These are phyloP conservation scores for Manihot esculenta DNA, from an alignment of 441 rosid genomes.

Conservation along the genomic window DNA sequence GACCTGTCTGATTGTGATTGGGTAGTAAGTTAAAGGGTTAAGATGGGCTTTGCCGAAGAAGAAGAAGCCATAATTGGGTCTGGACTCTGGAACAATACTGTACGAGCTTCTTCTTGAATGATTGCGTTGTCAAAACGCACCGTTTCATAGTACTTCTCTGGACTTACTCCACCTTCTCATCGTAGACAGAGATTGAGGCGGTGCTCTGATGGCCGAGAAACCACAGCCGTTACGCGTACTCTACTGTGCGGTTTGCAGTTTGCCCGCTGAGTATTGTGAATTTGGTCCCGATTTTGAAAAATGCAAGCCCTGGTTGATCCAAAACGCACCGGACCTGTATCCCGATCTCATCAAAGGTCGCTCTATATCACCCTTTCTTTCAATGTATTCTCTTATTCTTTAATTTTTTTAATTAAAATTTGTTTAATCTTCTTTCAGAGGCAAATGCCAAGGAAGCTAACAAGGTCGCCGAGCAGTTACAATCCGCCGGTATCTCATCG, in stretches of 20 bases:
- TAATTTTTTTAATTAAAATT: background rate
- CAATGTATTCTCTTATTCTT: no score
- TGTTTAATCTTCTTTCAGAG: conserved; percentile 25
- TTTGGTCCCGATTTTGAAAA: conserved; percentile 89
- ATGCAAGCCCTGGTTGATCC: conserved; percentile 91
- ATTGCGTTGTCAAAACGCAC: conserved; percentile 19
- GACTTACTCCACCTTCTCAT: background rate
- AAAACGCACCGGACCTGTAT: conserved; percentile 78
- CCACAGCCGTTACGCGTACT: conserved; percentile 73
- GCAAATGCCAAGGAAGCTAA: conserved; percentile 45
- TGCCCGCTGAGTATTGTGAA: conserved; percentile 91
- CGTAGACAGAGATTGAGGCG: background rate
- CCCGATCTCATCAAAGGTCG: conserved; percentile 77
- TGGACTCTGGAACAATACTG: no score
- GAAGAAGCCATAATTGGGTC: no score
- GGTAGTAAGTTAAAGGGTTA: no score
- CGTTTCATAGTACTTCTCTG: background rate
- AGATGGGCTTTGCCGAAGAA: no score
- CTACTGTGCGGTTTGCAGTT: conserved; percentile 70
- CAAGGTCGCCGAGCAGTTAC: conserved; percentile 43
- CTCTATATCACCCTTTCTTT: no score
- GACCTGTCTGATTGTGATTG: no score
- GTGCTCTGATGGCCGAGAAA: conserved; percentile 62
- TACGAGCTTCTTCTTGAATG: background rate
- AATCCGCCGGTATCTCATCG: conserved; percentile 53